Percentiles rank a stretch among this genome's conserved stretches.
These are phyloP conservation scores for Botrytis porri DNA, from an alignment of 2,329 filamentous ascomycete genomes.

Conservation along the genomic window DNA sequence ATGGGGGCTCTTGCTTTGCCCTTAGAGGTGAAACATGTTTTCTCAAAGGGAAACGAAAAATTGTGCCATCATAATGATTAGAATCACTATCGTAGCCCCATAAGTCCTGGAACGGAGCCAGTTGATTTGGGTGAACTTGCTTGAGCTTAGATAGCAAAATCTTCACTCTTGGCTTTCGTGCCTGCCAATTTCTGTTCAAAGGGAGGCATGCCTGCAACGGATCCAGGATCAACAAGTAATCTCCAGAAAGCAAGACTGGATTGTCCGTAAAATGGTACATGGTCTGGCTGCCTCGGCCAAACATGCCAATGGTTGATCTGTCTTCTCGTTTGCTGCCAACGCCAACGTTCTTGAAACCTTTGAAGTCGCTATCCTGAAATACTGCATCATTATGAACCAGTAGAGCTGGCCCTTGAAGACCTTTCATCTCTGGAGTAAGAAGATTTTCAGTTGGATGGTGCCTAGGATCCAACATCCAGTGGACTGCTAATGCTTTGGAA, in stretches of 20 bases:
- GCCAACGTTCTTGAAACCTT: constrained; percentile 38
- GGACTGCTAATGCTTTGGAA: constrained; percentile 32
- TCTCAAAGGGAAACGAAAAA: constrained; percentile 35
- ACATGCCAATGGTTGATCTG: constrained; percentile 37
- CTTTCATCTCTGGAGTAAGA: constrained; percentile 30
- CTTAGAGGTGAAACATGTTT: constrained; percentile 10
- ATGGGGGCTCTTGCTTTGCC: not conserved
- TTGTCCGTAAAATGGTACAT: constrained; percentile 41
- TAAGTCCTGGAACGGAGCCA: constrained; percentile 29
- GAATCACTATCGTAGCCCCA: constrained; percentile 29
- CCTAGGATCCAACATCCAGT: constrained; percentile 37
- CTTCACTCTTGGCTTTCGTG: constrained; percentile 30
- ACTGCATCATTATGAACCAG: constrained; percentile 38
- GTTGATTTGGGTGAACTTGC: constrained; percentile 26
- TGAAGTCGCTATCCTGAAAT: constrained; percentile 37
- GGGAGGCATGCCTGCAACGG: constrained; percentile 34
- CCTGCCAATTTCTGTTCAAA: constrained; percentile 22
- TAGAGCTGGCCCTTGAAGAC: constrained; percentile 37
- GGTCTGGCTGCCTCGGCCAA: constrained; percentile 39
- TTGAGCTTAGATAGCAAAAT: constrained; percentile 27
- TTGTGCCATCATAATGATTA: constrained; percentile 31
- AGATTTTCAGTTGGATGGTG: constrained; percentile 26
- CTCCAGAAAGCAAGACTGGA: constrained; percentile 38
- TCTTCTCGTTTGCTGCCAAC: constrained; percentile 37
- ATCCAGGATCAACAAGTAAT: constrained; percentile 39